Base-by-base conservation (phyloP, 106 monocot species). In the Dendrobium huoshanense region DNA sequence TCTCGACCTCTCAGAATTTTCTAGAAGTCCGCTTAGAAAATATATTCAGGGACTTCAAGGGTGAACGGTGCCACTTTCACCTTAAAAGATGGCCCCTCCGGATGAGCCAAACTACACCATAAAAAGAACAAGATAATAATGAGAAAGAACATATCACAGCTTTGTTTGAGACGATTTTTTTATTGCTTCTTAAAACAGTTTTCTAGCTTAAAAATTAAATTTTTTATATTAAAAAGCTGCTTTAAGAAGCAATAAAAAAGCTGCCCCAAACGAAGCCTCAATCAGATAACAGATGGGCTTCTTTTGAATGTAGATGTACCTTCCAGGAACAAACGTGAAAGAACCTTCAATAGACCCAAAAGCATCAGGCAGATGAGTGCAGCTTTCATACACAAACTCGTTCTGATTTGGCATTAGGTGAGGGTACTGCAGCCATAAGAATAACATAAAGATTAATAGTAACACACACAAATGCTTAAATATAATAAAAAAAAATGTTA, bases 251-350 rank as follows among this genome's bases (percentile, higher is more conserved):
- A 31, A 31, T 31, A 31, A 31, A 31, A 31, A 31, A 31, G 31
- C 31, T 31, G 1, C 31, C 31, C 31, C 31, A 31, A 31, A 31
- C 31, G 31, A 27, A 27, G 27, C 27, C 27, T 27, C 27, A 27
- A 49, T 49, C 5, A 33, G 68, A 68, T 68, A 27, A 68, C 3
- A 22, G 9, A 68, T 70, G 33, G 10, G 45, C 27, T 76, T 76
- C 47, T 47, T 22, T 4, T 18, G 22, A n/a, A 44, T 75, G 22
- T n/a, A 47, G 18, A 19, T 56, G 1, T 92, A 99, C 98, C 93
- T 95, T 79, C 98, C 98, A 79, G 98, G 98, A 84, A 99, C 91
- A 88, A 99, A 95, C 41, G 92, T 91, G 77, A 99, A 99, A 16
- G 91, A 89, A 24, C 98, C 98, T 77, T 93, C 95, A 29, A 99